Percentiles rank a stretch among this genome's conserved stretches.
phyloP scores from a whole-genome alignment of 176 grass and related monocot species.

The Musa schizocarpa region DNA sequence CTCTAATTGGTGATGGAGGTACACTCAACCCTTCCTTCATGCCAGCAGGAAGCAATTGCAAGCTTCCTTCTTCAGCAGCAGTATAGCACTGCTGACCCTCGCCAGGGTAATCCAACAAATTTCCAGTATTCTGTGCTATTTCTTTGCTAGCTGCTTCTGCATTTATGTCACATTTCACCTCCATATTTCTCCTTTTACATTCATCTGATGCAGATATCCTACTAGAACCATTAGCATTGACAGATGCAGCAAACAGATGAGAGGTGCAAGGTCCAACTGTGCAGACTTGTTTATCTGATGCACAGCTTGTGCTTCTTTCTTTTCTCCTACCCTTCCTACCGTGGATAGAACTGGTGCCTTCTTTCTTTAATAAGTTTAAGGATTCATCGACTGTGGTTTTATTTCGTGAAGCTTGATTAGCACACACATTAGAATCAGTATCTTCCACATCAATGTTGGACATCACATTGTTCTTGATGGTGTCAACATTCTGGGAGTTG shows the following conservation, averaged over 20 bases:
- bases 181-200: not conserved
- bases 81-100: not conserved
- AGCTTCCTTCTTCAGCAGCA: conserved; percentile 11
- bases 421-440: too few relatives aligned
- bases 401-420: too few relatives aligned
- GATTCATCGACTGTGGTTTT: too few relatives aligned
- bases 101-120: not conserved
- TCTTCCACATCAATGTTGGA: not conserved
- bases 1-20: conserved; percentile 10
- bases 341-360: too few relatives aligned
- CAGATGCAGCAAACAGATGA: not conserved
- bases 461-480: not conserved
- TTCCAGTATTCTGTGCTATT: not conserved
- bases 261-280: too few relatives aligned
- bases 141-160: not conserved
- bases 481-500: not conserved
- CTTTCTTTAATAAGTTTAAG: too few relatives aligned
- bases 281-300: too few relatives aligned
- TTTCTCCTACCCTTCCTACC: too few relatives aligned
- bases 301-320: too few relatives aligned
- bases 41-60: conserved; percentile 6
- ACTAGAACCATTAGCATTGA: not conserved
- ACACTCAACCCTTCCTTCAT: conserved; percentile 10
- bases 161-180: not conserved
- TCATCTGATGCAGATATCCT: not conserved